These are phyloP conservation scores for Penicillium coffeae DNA, from an alignment of 495 filamentous ascomycete genomes.

Conservation along the genomic window DNA sequence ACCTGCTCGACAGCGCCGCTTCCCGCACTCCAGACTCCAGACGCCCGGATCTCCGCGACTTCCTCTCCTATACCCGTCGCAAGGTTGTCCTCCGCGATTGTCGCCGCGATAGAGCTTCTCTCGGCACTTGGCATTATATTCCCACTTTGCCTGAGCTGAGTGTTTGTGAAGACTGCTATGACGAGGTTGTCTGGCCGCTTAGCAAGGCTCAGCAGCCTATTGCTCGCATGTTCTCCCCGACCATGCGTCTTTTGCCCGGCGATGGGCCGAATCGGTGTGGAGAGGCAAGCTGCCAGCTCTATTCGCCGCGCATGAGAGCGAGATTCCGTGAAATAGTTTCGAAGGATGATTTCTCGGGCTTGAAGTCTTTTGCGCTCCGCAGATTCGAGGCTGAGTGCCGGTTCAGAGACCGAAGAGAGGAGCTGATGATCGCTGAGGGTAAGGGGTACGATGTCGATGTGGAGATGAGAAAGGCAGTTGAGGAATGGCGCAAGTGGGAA, in stretches of 20 bases:
- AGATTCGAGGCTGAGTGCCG: constrained; percentile 45
- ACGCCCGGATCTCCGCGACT: constrained; percentile 45
- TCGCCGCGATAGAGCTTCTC: constrained; percentile 44
- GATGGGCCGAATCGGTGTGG: constrained; percentile 42
- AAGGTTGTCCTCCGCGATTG: constrained; percentile 53
- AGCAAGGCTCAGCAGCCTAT: constrained; percentile 48
- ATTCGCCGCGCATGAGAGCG: constrained; percentile 67
- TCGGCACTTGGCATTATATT: constrained; percentile 59
- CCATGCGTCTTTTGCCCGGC: constrained; percentile 41
- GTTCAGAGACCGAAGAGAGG: constrained; percentile 42
- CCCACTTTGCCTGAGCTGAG: constrained; percentile 60
- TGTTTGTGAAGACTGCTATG: constrained; percentile 70
- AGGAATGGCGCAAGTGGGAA: constrained; percentile 56
- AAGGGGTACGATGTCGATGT: constrained; percentile 44
- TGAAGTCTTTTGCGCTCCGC: constrained; percentile 36
- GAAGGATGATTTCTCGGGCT: constrained; percentile 51
- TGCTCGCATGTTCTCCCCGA: constrained; percentile 52
- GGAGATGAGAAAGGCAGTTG: constrained; percentile 44
- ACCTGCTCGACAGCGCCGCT: constrained; percentile 55
- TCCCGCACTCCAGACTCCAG: constrained; percentile 35
- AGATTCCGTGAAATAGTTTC: constrained; percentile 58
- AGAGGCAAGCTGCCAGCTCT: constrained; percentile 65
- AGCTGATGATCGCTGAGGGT: constrained; percentile 37
- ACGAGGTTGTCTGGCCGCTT: constrained; percentile 62
- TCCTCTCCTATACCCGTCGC: constrained; percentile 49